phyloP scores from a whole-genome alignment of 345 rosid genomes.

The Pseudoturritis turrita region DNA sequence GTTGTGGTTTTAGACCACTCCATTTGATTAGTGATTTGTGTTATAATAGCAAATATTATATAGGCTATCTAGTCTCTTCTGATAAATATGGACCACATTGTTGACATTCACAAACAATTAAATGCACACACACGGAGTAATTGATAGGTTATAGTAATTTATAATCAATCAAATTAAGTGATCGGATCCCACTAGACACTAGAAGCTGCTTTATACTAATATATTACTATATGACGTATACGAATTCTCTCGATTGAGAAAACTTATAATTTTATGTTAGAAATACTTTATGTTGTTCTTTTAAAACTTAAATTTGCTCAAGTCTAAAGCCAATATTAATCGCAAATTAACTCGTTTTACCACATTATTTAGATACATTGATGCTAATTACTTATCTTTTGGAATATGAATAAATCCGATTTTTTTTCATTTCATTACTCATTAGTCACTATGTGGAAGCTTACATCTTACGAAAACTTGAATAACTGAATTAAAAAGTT shows the following conservation, averaged over 20 bases:
- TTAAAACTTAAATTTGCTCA: not conserved
- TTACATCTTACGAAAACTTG: not conserved
- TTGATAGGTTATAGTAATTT: not conserved
- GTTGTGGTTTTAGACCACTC: slow-evolving; percentile 10
- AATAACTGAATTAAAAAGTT: not conserved
- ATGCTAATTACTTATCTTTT: not conserved
- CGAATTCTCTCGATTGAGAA: not conserved
- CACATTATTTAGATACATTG: not conserved
- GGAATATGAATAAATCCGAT: not conserved
- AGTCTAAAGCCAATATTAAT: not conserved
- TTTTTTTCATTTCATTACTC: not conserved
- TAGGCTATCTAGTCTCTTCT: slow-evolving; percentile 2
- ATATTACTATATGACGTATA: not conserved
- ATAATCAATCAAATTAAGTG: slow-evolving; percentile 1
- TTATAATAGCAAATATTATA: not conserved
- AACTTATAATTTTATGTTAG: not conserved
- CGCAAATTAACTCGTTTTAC: not conserved
- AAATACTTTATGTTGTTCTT: not conserved
- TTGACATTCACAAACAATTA: not conserved
- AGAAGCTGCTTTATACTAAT: slow-evolving; percentile 7
- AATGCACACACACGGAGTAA: not conserved
- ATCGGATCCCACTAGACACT: slow-evolving; percentile 16
- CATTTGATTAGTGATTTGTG: slow-evolving; percentile 8
- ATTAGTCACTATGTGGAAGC: not conserved
- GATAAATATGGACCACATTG: slow-evolving; percentile 10